phyloP scores from a whole-genome alignment of 2,329 filamentous ascomycete genomes.

The Penicillium digitatum region DNA sequence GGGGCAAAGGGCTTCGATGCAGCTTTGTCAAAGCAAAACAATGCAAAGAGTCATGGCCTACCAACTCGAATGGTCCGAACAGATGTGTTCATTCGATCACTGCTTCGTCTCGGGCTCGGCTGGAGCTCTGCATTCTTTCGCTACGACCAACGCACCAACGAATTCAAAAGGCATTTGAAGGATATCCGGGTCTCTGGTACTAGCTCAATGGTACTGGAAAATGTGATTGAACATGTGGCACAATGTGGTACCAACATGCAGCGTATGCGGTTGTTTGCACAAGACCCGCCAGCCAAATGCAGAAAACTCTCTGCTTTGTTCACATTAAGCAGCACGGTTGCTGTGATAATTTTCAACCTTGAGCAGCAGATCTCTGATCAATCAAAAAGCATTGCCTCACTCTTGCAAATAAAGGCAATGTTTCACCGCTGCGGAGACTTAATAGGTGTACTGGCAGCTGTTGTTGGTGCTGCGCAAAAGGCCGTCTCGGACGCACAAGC shows the following conservation, averaged over 20 bases:
- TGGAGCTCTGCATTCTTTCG: conserved; percentile 45
- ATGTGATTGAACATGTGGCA: conserved; percentile 30
- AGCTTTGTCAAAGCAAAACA: conserved; percentile 29
- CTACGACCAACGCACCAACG: conserved; percentile 34
- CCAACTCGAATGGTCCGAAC: conserved; percentile 33
- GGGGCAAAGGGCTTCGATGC: conserved; percentile 41
- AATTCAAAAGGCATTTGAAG: conserved; percentile 42
- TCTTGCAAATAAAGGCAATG: conserved; percentile 37
- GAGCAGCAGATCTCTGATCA: conserved; percentile 34
- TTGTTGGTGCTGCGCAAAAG: conserved; percentile 46
- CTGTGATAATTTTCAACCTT: conserved; percentile 36
- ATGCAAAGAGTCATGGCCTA: conserved; percentile 19
- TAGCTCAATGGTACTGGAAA: conserved; percentile 43
- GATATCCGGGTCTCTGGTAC: conserved; percentile 50
- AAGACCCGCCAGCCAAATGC: conserved; percentile 24
- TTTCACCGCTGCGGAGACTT: conserved; percentile 41
- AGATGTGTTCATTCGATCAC: conserved; percentile 39
- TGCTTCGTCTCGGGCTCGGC: conserved; percentile 42
- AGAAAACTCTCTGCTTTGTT: conserved; percentile 33
- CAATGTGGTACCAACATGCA: conserved; percentile 40
- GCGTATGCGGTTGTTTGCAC: conserved; percentile 35
- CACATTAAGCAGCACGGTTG: conserved; percentile 33
- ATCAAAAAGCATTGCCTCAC: conserved; percentile 28
- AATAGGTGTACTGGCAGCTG: conserved; percentile 34
- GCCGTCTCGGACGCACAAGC: conserved; percentile 57